Evolutionary conservation across 306 rosid species (phyloP).

Genomic region (Begonia peltatifolia): DNA sequence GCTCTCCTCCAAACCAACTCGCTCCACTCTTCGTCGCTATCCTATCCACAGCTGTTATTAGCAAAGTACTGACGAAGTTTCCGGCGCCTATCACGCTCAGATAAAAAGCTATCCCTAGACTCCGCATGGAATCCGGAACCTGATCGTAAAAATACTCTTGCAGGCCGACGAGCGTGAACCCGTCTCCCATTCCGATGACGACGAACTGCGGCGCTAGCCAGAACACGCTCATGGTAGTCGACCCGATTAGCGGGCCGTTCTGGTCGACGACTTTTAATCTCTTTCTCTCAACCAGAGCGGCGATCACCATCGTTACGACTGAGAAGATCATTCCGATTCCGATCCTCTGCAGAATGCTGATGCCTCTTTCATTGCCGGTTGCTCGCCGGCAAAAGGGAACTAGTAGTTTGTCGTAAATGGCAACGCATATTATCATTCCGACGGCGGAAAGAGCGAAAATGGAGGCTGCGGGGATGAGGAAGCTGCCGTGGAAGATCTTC

Average conservation of each 20-base stretch:
- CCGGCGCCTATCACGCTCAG: constrained; percentile 34
- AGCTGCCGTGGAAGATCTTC: constrained; percentile 13
- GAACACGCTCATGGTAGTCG: constrained; percentile 28
- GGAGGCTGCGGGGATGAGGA: constrained; percentile 39
- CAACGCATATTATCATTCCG: constrained; percentile 36
- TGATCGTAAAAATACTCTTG: constrained; percentile 56
- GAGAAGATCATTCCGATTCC: constrained; percentile 44
- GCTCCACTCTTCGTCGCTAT: constrained; percentile 31
- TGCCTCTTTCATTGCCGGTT: constrained; percentile 46
- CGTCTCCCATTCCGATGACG: constrained; percentile 40
- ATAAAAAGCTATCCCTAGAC: constrained; percentile 13
- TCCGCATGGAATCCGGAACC: constrained; percentile 30
- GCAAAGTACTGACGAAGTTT: constrained; percentile 58
- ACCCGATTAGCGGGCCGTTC: constrained; percentile 1
- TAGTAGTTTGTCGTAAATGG: constrained; percentile 34
- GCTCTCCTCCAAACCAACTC: constrained; percentile 26
- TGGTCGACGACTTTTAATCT: constrained; percentile 17
- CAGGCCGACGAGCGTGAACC: constrained; percentile 55
- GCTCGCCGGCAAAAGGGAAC: constrained; percentile 30
- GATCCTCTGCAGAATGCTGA: constrained; percentile 45
- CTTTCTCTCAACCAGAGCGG: constrained; percentile 31
- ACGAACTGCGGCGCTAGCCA: constrained; percentile 56
- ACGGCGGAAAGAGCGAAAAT: constrained; percentile 27
- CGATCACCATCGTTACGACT: constrained; percentile 27
- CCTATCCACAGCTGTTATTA: constrained; percentile 52